These are phyloP conservation scores for Podila horticola DNA, from an alignment of 192 early-diverging fungal genomes.

Conservation along the genomic window DNA sequence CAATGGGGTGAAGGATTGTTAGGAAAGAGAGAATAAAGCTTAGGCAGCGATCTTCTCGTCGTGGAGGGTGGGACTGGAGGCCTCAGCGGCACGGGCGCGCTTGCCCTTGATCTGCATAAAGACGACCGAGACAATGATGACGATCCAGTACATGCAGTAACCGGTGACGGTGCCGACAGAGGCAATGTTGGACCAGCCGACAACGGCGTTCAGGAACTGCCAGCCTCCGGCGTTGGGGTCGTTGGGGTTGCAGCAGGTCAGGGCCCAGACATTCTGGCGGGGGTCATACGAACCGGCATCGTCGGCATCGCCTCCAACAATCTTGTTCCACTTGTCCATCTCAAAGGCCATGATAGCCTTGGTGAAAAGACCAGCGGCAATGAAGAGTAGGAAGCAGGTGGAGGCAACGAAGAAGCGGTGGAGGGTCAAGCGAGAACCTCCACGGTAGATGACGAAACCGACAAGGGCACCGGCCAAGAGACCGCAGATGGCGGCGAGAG, in stretches of 20 bases:
- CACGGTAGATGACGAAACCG: constrained; percentile 80
- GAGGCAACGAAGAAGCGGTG: constrained; percentile 83
- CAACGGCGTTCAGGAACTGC: constrained; percentile 77
- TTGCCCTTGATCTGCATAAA: constrained; percentile 53
- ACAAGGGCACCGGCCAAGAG: constrained; percentile 72
- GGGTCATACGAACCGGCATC: constrained; percentile 67
- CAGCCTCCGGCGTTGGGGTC: constrained; percentile 61
- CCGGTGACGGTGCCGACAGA: constrained; percentile 77
- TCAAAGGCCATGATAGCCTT: constrained; percentile 75
- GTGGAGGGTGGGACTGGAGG: neutral
- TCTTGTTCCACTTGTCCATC: constrained; percentile 68
- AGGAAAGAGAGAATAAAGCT: neutral
- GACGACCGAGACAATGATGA: constrained; percentile 61
- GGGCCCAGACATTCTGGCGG: constrained; percentile 66
- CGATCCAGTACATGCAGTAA: constrained; percentile 87
- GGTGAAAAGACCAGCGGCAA: constrained; percentile 84
- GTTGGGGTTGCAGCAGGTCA: constrained; percentile 72
- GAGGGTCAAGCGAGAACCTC: constrained; percentile 74
- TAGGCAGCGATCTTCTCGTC: constrained; percentile 30
- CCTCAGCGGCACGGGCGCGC: constrained; percentile 21
- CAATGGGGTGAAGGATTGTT: neutral
- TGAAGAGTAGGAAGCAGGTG: constrained; percentile 78
- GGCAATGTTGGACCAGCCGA: constrained; percentile 83
- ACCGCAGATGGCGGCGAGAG: constrained; percentile 82
- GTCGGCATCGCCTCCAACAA: constrained; percentile 73